These are phyloP conservation scores for Phytophthora syringae DNA, from an alignment of 352 stramenopile genomes.

Conservation along the genomic window DNA sequence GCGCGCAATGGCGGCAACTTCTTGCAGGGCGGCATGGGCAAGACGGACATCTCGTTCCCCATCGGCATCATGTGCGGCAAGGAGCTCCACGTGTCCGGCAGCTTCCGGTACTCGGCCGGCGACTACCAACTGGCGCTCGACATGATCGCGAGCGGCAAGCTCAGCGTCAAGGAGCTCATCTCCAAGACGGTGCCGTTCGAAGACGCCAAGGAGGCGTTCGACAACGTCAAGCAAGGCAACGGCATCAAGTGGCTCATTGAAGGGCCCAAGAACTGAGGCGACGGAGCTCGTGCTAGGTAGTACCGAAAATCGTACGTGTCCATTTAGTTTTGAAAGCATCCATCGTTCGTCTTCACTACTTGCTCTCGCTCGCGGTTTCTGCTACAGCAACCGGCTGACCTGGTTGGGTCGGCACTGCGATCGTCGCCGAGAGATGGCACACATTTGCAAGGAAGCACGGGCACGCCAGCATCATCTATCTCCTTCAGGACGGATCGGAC, in stretches of 20 bases:
- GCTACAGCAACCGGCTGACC: conserved; percentile 8
- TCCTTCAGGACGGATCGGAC: conserved; percentile 24
- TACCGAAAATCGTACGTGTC: no score
- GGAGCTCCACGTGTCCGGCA: conserved; percentile 35
- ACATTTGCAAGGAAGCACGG: conserved; percentile 75
- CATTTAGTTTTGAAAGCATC: conserved; percentile 20
- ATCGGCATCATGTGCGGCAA: conserved; percentile 39
- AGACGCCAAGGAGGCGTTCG: conserved; percentile 35
- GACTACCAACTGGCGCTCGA: conserved; percentile 39
- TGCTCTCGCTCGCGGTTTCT: conserved; percentile 2
- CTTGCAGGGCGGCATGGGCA: conserved; percentile 39
- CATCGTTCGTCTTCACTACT: conserved; percentile 5
- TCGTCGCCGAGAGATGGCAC: conserved; percentile 56
- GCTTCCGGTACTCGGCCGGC: conserved; percentile 37
- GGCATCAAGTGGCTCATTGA: conserved; percentile 48
- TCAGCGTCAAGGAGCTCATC: conserved; percentile 39
- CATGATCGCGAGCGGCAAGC: conserved; percentile 31
- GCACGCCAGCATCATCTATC: conserved; percentile 52
- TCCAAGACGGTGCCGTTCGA: conserved; percentile 35
- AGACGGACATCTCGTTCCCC: conserved; percentile 33
- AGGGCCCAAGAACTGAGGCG: conserved; percentile 27
- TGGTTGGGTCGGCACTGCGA: conserved; percentile 19
- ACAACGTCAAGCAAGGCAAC: conserved; percentile 39
- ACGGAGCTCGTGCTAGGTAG: not conserved
- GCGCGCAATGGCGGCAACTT: conserved; percentile 26